Evolutionary conservation across 257 asterid genomes (phyloP).

Genomic region (Oldenlandia corymbosa): DNA sequence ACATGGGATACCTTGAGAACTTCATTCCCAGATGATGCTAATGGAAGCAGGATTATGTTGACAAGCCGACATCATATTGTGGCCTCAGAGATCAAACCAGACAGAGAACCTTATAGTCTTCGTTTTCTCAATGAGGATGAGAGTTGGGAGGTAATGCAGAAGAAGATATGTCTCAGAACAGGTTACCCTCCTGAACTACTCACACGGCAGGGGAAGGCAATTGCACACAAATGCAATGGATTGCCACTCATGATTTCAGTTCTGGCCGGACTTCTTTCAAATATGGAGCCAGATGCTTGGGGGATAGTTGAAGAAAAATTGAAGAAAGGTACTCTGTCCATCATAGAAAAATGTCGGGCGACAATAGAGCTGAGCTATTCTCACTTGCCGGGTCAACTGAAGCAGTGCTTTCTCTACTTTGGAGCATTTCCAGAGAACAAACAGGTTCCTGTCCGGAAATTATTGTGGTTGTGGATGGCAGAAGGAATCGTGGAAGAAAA

Average conservation of each 20-base stretch:
- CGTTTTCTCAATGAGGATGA: neutral
- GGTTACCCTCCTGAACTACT: neutral
- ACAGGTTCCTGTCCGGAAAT: neutral
- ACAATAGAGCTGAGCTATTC: constrained; percentile 1
- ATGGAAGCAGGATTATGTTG: constrained; percentile 5
- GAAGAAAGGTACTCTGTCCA: neutral
- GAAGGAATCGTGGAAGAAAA: constrained; percentile 1
- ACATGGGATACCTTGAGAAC: constrained; percentile 4
- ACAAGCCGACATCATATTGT: neutral
- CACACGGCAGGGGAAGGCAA: neutral
- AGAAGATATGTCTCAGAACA: neutral
- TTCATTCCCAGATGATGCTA: constrained; percentile 10
- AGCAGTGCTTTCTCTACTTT: constrained; percentile 3
- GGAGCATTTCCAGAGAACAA: constrained; percentile 1
- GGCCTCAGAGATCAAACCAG: neutral
- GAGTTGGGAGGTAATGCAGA: neutral
- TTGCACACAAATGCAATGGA: constrained; percentile 2
- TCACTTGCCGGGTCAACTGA: neutral
- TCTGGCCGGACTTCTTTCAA: neutral
- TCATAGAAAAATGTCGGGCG: neutral
- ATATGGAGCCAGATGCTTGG: neutral
- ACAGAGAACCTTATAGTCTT: neutral
- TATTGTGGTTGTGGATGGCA: neutral
- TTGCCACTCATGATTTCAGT: neutral
- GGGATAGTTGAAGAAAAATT: neutral